Percentiles rank a stretch among this genome's conserved stretches.
Conservation (phyloP, 805 yeast genomes). For the Grigorovia transvaalensis region DNA sequence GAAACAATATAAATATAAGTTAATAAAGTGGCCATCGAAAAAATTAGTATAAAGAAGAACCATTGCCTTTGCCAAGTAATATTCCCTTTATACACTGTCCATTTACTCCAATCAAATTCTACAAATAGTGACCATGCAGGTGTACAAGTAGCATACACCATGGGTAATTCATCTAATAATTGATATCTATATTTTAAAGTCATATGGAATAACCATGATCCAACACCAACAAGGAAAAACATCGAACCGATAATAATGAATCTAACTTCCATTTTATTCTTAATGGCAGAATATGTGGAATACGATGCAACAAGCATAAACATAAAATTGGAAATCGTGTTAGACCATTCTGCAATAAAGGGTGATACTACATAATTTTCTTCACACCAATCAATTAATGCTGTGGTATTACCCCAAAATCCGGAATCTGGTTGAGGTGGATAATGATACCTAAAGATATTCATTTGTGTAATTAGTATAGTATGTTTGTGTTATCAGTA, state of each 20-base stretch:
- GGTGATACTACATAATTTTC: slow-evolving; percentile 84
- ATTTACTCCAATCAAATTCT: slow-evolving; percentile 33
- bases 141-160: slow-evolving; percentile 95
- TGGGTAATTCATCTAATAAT: slow-evolving; percentile 88
- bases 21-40: slow-evolving; percentile 45
- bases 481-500: slow-evolving; percentile 33
- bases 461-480: slow-evolving; percentile 21
- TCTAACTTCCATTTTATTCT: slow-evolving; percentile 55
- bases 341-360: slow-evolving; percentile 83
- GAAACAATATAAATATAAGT: slow-evolving; percentile 64
- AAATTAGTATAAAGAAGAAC: slow-evolving; percentile 38
- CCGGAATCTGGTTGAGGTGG: slow-evolving; percentile 49
- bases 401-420: slow-evolving; percentile 74
- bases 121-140: slow-evolving; percentile 81
- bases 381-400: slow-evolving; percentile 99
- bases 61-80: slow-evolving; percentile 11
- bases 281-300: slow-evolving; percentile 50
- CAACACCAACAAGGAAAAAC: slow-evolving; percentile 82
- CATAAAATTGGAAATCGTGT: slow-evolving; percentile 66
- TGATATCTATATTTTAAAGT: slow-evolving; percentile 84
- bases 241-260: slow-evolving; percentile 68
- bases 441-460: slow-evolving; percentile 32
- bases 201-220: slow-evolving; percentile 95
- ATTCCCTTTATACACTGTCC: slow-evolving; percentile 7
- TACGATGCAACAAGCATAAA: slow-evolving; percentile 49